Evolutionary conservation across 1,284 basidiomycete species (phyloP), one percentile per base, ranked within the genome.

Genomic region (Ceratobasidium theobromae): DNA sequence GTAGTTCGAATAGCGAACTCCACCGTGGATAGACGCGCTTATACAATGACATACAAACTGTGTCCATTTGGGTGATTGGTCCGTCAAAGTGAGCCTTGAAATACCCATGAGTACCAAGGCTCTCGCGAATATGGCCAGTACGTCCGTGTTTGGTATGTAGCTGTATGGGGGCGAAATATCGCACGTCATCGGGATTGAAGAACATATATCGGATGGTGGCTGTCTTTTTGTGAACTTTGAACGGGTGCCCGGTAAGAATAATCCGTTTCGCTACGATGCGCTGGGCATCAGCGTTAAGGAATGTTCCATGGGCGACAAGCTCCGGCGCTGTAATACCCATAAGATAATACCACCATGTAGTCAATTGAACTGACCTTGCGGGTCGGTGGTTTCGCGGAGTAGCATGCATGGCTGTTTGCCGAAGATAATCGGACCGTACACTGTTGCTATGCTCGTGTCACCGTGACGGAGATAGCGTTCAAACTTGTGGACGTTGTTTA

Each of bases 201-300:
- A 99, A 98, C 93, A 99, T 95, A 81, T 98, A 99, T 52, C 96
- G 88, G 72, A 99, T 89, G 4, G 96, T 99, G 0, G 95, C 95
- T 1, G 93, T 96, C 81, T 95, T 96, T 76, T 95, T 95, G 81
- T 99, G 96, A 3, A 98, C 88, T 75, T 96, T 97, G 86, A 93
- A 94, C 0, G 96, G 96, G 76, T 98, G 95, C 0, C 96, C 96
- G 0, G 95, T 95, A 28, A 99, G 82, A 68, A 98, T 82, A 75
- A 97, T 86, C 21, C 95, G 87, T 77, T 99, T 99, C 53, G 93
- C 88, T 69, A 96, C 85, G 76, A 98, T 85, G 5, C 97, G 86
- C 0, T 92, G 95, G 14, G 96, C 93, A 75, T 97, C 94, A 1
- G 95, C 86, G 70, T 89, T 89, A 70, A 94, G 76, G 79, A 98